Base-by-base conservation (phyloP, 306 rosid species). In the Cotoneaster glaucophyllus region DNA sequence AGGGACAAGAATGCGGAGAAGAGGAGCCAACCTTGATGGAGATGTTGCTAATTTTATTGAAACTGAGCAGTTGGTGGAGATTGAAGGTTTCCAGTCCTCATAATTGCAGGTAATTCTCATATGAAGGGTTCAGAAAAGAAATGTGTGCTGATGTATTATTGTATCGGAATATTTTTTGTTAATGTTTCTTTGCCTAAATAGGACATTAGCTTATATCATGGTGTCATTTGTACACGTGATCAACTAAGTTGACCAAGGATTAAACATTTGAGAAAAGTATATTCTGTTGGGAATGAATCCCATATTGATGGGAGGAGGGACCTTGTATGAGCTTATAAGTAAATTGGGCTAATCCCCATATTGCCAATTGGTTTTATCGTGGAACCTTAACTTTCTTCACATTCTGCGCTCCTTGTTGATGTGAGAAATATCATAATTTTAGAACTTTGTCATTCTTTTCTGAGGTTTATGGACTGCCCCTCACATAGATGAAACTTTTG, bases 1-100 rank as follows among this genome's bases (percentile, higher is more conserved):
- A 95, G 99, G 99, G 78, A 95, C 99, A 73, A 80, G 99, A 84
- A 92, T 95, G 99, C 92, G 99, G 99, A 87, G 99, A 91, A 87
- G 99, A 85, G 99, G 97, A 79, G 99, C 99, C 65, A 95, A 90
- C 84, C 90, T 92, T 70, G 97, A 89, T 76, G 97, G 99, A 71
- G 97, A 92, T 80, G 78, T 86, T 19, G 99, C 99, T 72, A 95
- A 95, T 80, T 95, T 95, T 81, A 89, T 95, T 79, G 99, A 95
- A 85, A 92, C 97, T 25, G 99, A 95, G 81, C 97, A 92, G 81
- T 82, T 92, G 77, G 84, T 89, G 76, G 97, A 92, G 84, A 44
- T 24, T 69, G 79, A 78, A 78, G 92, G 88, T 76, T 84, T 83
- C 67, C 85, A 63, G 68, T 87, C 85, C 82, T 90, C 97, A 63